These are phyloP conservation scores for Nicotiana paniculata DNA, from an alignment of 257 asterid species.

Conservation along the genomic window DNA sequence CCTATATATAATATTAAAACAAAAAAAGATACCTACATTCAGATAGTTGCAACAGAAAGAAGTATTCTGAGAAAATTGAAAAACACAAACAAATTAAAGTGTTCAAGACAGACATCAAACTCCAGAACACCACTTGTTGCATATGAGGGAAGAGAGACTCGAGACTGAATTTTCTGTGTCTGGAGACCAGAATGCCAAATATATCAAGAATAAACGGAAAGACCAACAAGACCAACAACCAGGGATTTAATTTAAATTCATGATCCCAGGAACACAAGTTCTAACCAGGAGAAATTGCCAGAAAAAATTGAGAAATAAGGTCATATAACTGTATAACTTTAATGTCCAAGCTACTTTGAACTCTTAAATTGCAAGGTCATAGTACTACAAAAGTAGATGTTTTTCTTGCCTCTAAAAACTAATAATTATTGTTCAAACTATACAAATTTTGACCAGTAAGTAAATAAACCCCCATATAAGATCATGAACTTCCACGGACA, in stretches of 20 bases:
- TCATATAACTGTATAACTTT: not conserved
- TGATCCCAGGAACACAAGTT: not conserved
- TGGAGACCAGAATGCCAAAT: not conserved
- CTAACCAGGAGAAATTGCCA: not conserved
- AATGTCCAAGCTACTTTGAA: not conserved
- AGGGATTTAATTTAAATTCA: not conserved
- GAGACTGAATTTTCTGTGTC: not conserved
- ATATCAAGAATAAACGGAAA: not conserved
- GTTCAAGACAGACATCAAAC: not conserved
- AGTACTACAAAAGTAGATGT: conserved; percentile 6
- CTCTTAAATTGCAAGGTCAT: conserved; percentile 2
- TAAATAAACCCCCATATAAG: conserved; percentile 6
- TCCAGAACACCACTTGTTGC: not conserved
- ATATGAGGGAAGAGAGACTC: not conserved
- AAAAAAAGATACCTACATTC: not conserved
- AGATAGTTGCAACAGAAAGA: not conserved
- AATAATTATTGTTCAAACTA: conserved; percentile 16
- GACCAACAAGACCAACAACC: conserved; percentile 1
- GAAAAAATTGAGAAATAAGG: not conserved
- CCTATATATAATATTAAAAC: no score
- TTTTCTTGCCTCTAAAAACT: not conserved
- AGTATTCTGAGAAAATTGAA: not conserved
- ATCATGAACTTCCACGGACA: not conserved
- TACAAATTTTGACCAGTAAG: conserved; percentile 17
- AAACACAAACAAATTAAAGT: not conserved